Evolutionary conservation across 352 stramenopile genomes (phyloP), one percentile per base, ranked within the genome.

Genomic region (Phytopythium mirpurense): DNA sequence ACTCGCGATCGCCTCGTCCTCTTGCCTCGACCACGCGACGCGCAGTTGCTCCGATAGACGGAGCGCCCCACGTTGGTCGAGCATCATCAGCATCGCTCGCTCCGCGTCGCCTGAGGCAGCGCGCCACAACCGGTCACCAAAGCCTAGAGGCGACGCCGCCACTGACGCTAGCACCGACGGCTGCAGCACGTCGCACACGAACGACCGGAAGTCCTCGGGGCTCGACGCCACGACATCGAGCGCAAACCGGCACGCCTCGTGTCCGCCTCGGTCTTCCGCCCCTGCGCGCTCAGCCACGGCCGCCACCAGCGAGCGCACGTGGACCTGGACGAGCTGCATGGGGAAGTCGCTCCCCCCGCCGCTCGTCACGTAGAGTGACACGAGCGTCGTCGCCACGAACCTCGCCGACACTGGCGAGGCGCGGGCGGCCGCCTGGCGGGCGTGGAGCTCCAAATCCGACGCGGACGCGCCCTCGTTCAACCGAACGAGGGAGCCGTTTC

Each of bases 361-460:
- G 57, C 76, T 74, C 51, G 79, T 80, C 48, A 86, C 70, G 51
- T 78, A 57, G 62, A 90, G 76, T 21, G 83, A 90, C 50, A 76
- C 71, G 35, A 93, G 56, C 19, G 78, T 54, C 29, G 48, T 36
- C 31, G 47, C n/a, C 40, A 46, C 10, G n/a, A 36, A 46, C 31
- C 34, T 19, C 6, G 47, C 4, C 14, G 34, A 36, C 18, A 41
- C 11, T 31, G 19, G 5, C 19, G 11, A 11, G 15, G 44, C 15
- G 10, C 32, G 18, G 38, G 27, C 19, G n/a, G 10, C 11, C n/a
- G 38, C 36, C 3, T 50, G 21, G 47, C 48, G 18, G 56, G 41
- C 52, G 47, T 56, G 38, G 23, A 74, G 29, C 46, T 84, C 72
- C 15, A 86, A 50, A 56, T 74, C 62, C n/a, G 72, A 84, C 29